Evolutionary conservation across 768 basidiomycete genomes (phyloP).

Genomic region (Boletus fagicola): DNA sequence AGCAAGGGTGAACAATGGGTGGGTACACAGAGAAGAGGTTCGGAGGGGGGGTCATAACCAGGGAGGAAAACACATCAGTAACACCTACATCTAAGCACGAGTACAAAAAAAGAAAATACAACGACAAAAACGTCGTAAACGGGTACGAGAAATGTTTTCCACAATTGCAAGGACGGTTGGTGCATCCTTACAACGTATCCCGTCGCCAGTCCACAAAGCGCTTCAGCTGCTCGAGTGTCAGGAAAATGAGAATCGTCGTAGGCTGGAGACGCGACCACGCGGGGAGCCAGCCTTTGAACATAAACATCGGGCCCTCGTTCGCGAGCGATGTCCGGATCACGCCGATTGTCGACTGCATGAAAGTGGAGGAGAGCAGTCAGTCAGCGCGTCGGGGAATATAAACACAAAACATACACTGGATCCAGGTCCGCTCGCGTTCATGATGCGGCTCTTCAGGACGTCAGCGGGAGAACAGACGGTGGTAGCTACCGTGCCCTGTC

Average conservation of each 20-base stretch:
- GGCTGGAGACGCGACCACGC: slow-evolving; percentile 85
- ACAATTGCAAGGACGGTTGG: not conserved
- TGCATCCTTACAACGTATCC: slow-evolving; percentile 19
- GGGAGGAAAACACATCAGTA: not conserved
- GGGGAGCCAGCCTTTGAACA: slow-evolving; percentile 92
- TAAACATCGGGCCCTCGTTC: slow-evolving; percentile 81
- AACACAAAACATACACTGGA: slow-evolving; percentile 52
- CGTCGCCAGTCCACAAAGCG: slow-evolving; percentile 64
- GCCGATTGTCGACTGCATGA: slow-evolving; percentile 59
- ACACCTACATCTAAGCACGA: not conserved
- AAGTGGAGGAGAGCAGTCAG: not conserved
- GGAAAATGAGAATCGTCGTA: slow-evolving; percentile 84
- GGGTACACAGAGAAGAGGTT: too few relatives aligned
- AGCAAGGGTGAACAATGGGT: not conserved
- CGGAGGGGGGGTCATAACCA: too few relatives aligned
- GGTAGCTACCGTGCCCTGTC: slow-evolving; percentile 81
- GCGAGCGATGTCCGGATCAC: slow-evolving; percentile 68
- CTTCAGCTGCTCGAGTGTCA: slow-evolving; percentile 81
- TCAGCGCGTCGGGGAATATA: not conserved
- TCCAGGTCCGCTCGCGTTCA: slow-evolving; percentile 85
- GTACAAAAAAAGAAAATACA: not conserved
- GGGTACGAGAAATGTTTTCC: not conserved
- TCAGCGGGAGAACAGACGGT: slow-evolving; percentile 89
- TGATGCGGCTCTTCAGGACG: slow-evolving; percentile 85
- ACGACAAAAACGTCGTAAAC: too few relatives aligned